phyloP scores from a whole-genome alignment of 2,329 filamentous ascomycete genomes.

The Cordyceps farinosa region DNA sequence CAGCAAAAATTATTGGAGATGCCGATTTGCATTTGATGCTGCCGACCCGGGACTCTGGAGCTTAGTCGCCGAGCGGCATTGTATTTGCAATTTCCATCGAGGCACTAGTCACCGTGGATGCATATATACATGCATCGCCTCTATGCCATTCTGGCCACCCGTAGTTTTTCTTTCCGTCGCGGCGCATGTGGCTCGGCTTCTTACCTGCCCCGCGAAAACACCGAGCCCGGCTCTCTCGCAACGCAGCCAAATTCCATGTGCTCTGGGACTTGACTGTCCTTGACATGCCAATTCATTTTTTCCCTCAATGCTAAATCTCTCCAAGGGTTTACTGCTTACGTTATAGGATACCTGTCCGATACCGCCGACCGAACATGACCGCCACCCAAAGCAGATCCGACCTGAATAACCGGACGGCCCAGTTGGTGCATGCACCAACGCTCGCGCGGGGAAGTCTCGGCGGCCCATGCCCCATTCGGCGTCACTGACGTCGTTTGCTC shows the following conservation, averaged over 20 bases:
- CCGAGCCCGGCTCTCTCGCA: not conserved
- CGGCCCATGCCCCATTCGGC: constrained; percentile 12
- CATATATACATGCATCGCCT: constrained; percentile 6
- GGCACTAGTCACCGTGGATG: not conserved
- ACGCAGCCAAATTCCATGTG: not conserved
- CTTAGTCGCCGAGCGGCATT: not conserved
- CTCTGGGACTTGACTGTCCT: not conserved
- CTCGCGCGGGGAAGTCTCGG: constrained; percentile 11
- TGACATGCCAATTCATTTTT: not conserved
- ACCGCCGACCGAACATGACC: not conserved
- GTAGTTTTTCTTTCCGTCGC: not conserved
- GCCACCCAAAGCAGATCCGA: not conserved
- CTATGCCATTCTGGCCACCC: not conserved
- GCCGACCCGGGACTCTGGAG: not conserved
- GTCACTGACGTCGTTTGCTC: constrained; percentile 2
- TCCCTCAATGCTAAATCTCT: not conserved
- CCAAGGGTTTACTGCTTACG: not conserved
- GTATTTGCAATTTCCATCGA: not conserved
- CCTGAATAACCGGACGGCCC: not conserved
- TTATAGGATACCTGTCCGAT: not conserved
- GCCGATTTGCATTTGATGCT: constrained; percentile 3
- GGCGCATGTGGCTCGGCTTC: constrained; percentile 9
- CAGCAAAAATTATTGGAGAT: constrained; percentile 1
- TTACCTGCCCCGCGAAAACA: not conserved
- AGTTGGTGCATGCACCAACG: not conserved